Evolutionary conservation across 768 basidiomycete species (phyloP).

Genomic region (Tulasnella sp.): DNA sequence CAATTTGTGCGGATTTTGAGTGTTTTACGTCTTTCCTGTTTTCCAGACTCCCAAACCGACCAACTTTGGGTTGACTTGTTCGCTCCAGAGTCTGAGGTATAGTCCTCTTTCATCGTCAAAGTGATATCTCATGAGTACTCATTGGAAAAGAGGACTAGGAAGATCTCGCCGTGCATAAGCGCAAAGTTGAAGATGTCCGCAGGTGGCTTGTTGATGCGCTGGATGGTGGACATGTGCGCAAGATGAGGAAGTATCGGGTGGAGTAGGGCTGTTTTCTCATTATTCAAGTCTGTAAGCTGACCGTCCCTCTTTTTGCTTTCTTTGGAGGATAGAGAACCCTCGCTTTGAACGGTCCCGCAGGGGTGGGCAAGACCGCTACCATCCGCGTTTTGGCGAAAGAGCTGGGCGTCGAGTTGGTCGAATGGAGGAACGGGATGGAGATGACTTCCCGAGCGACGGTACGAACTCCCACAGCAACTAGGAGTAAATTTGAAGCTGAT

Average conservation of each 20-base stretch:
- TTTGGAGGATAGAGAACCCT: constrained; percentile 66
- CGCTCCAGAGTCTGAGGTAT: constrained; percentile 6
- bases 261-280: constrained; percentile 27
- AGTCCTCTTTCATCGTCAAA: background rate
- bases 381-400: constrained; percentile 66
- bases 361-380: constrained; percentile 84
- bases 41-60: background rate
- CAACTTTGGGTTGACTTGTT: constrained; percentile 16
- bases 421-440: constrained; percentile 74
- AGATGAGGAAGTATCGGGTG: constrained; percentile 69
- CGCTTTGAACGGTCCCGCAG: constrained; percentile 79
- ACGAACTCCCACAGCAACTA: background rate
- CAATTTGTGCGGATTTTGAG: background rate
- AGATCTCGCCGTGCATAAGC: constrained; percentile 70
- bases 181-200: constrained; percentile 70
- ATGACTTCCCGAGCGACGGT: constrained; percentile 29
- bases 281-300: background rate
- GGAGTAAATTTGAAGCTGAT: too few relatives aligned
- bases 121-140: background rate
- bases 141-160: constrained; percentile 36
- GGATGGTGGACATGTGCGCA: constrained; percentile 50
- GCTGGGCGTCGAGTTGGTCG: constrained; percentile 68
- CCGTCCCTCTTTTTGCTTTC: too few relatives aligned
- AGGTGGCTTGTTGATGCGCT: constrained; percentile 69
- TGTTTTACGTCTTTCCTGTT: background rate